phyloP scores from a whole-genome alignment of 208 protist genomes.

The Vickermania spadyakhi region DNA sequence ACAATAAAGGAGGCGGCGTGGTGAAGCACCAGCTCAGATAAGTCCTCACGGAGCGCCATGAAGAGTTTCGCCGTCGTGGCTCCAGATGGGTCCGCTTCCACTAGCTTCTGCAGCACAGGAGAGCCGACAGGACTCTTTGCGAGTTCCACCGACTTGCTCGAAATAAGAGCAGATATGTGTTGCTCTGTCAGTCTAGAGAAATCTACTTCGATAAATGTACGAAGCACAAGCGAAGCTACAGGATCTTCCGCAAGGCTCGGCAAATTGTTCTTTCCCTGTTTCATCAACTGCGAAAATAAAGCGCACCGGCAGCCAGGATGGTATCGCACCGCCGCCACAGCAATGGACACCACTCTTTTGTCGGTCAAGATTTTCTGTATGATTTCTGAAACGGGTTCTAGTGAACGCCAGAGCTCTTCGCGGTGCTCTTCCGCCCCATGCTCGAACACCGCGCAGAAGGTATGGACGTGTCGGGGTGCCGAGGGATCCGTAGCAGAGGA shows the following conservation, averaged over 20 bases:
- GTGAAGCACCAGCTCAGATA: constrained; percentile 48
- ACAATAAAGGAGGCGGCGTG: constrained; percentile 53
- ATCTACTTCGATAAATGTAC: constrained; percentile 59
- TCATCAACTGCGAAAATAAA: neutral
- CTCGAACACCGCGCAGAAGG: constrained; percentile 56
- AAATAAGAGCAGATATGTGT: constrained; percentile 3
- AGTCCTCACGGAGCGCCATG: constrained; percentile 15
- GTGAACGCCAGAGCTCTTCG: constrained; percentile 35
- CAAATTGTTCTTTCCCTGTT: constrained; percentile 11
- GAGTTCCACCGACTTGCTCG: constrained; percentile 15
- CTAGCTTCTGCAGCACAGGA: constrained; percentile 73
- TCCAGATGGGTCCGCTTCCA: constrained; percentile 34
- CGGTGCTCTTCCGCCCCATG: constrained; percentile 62
- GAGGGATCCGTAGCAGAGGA: neutral
- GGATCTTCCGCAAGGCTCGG: constrained; percentile 40
- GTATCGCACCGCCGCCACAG: constrained; percentile 16
- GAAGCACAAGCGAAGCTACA: constrained; percentile 61
- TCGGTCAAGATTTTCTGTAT: constrained; percentile 20
- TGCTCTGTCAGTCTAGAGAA: neutral
- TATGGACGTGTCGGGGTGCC: constrained; percentile 30
- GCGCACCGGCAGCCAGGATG: neutral
- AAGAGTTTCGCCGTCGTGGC: constrained; percentile 14
- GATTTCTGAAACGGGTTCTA: constrained; percentile 15
- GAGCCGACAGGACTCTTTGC: constrained; percentile 55
- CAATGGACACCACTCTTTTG: constrained; percentile 9